Base-by-base conservation (phyloP, 331 rosid species). In the Rhamnella rubrinervis region DNA sequence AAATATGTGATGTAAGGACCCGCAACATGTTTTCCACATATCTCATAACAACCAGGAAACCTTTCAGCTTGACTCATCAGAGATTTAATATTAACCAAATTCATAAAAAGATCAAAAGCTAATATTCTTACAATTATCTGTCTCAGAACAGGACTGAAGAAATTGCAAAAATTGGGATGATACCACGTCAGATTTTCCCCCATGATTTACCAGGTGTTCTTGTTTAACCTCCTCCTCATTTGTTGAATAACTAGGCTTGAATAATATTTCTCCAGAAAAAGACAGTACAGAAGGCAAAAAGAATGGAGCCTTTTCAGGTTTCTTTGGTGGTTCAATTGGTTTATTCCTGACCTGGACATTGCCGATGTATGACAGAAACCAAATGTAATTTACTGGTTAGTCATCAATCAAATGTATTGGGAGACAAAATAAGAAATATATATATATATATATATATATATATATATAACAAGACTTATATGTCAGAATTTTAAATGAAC, bases 231-330 rank as follows among this genome's bases (percentile, higher is more conserved):
- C 93, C 74, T 86, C 93, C 31, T 74, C 73, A 44, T 68, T 78
- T 14, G 83, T 73, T 39, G 80, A 62, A 60, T 86, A 75, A 55
- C 73, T 78, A 66, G 96, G 83, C 78, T 86, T 93, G 44, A 91
- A 93, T 65, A 84, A 71, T 77, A 93, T 91, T 78, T 91, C 97
- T 47, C 98, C 98, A n/a, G 98, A 88, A 60, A 93, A 68, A 59
- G 91, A 79, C 20, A 96, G 97, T 78, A 88, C 80, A 2, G 98
- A 85, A 66, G 98, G 96, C 84, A 93, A 71, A 84, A 91, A 93
- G 86, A 93, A 93, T 41, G 98, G 97, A 73, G 95, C 97, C 81
- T 84, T 88, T 77, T 91, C 98, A 0, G 98, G 98, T 78, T 93
- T 93, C 80, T 88, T 93, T 12, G 95, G 97, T 56, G 96, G 97